Evolutionary conservation across 257 asterid species (phyloP), one percentile per base, ranked within the genome.

Genomic region (Przewalskia tangutica): DNA sequence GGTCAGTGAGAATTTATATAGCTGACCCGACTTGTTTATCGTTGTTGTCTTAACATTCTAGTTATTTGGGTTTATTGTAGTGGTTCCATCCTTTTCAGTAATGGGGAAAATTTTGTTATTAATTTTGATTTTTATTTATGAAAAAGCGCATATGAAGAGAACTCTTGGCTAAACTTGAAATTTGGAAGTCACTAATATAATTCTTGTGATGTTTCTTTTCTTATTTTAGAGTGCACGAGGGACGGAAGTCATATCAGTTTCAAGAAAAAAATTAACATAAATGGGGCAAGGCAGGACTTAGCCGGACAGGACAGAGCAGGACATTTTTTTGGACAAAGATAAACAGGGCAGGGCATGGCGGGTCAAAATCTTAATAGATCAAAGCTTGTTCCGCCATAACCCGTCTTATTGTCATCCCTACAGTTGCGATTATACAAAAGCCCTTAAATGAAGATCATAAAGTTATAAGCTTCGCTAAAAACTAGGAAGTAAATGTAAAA

Each of bases 141-240:
- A 67, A 6, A 27, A 27, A 66, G 4, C 5, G 6, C 2, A 20
- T 54, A 54, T 54, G 58, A 5, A 18, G 58, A 46, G 36, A 70
- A 71, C 20, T 71, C 59, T 71, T 20, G 20, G 40, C 63, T 23
- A 58, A 54, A 48, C 50, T 4, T 59, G 81, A 34, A 44, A 56
- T 44, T 27, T 34, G 17, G 65, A 7, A 53, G 44, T 68, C 14
- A 50, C 62, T 2, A 44, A 10, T 75, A 65, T 38, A 71, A 48
- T 83, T 83, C 59, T 18, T 58, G 46, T 42, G 32, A 46, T 86
- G n/a, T 71, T 78, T 17, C 84, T 81, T 44, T 81, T 81, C 23
- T 62, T 16, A 42, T 85, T 86, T 71, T 83, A 96, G 99, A 84
- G 96, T 94, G 89, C 98, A 96, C 85, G 99, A 96, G 77, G 94